These are phyloP conservation scores for Mortierella sp. DNA, from an alignment of 371 early-diverging fungal genomes.

Conservation along the genomic window DNA sequence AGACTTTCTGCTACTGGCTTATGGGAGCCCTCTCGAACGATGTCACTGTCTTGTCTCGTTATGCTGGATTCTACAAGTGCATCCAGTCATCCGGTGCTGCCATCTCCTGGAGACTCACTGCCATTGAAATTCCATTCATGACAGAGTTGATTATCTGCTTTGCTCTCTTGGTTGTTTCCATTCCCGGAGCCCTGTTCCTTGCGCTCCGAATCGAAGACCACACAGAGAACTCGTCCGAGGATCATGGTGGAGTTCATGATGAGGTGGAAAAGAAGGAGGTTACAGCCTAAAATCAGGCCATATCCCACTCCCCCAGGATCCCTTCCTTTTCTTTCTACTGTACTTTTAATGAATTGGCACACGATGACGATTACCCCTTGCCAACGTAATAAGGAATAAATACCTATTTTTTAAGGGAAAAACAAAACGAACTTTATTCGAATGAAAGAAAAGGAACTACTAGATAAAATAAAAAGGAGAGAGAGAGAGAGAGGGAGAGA, in stretches of 20 bases:
- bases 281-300: background rate
- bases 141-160: conserved; percentile 52
- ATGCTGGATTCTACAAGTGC: conserved; percentile 84
- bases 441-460: too few species aligned
- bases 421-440: too few species aligned
- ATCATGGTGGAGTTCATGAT: background rate
- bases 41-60: conserved; percentile 70
- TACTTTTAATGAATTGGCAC: too few species aligned
- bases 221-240: background rate
- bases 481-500: background rate
- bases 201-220: conserved; percentile 36
- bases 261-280: conserved; percentile 1
- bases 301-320: too few species aligned
- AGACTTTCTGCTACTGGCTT: conserved; percentile 71
- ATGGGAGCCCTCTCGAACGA: conserved; percentile 74
- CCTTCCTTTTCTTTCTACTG: too few species aligned
- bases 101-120: conserved; percentile 49
- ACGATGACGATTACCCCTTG: too few species aligned
- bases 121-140: conserved; percentile 20
- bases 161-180: conserved; percentile 35
- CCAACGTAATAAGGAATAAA: too few species aligned
- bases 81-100: conserved; percentile 77
- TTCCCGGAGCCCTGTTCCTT: conserved; percentile 41
- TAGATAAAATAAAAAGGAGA: too few species aligned
- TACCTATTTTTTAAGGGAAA: too few species aligned